These are phyloP conservation scores for Pleurozium schreberi DNA, from an alignment of 225 moss, liverwort and hornwort species.

Conservation along the genomic window DNA sequence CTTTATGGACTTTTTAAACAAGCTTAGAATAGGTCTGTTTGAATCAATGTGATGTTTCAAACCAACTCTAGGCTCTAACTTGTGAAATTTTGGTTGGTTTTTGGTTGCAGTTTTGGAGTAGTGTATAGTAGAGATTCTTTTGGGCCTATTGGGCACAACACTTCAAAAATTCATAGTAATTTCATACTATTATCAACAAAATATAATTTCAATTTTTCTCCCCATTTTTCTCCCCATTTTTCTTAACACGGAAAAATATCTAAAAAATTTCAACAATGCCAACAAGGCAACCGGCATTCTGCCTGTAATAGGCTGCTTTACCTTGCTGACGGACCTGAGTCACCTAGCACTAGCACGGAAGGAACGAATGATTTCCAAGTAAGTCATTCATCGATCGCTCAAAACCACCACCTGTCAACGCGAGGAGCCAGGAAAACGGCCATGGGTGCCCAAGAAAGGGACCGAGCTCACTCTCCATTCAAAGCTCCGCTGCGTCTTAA, in stretches of 20 bases:
- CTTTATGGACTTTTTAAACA: no score
- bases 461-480: background rate
- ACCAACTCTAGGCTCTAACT: no score
- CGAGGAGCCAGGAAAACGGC: background rate
- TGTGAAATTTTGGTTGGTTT: background rate
- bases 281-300: background rate
- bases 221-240: background rate
- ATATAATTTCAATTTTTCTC: no score
- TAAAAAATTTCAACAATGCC: background rate
- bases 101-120: background rate
- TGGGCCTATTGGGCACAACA: background rate
- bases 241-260: background rate
- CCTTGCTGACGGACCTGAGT: background rate
- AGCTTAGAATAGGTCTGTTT: no score
- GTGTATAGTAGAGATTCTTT: background rate
- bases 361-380: background rate
- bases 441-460: background rate
- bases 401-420: background rate
- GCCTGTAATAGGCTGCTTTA: no score
- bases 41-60: no score
- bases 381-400: background rate
- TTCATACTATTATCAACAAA: background rate
- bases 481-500: background rate
- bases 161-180: background rate
- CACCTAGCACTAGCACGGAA: background rate